These are phyloP conservation scores for Vitis vinifera DNA, from an alignment of 164 flowering plant species.

Conservation along the genomic window ASM3070453v1 NC_081811.1:26380001-26380500, in stretches of 20 bases:
- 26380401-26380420: conserved; percentile 52
- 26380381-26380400: not conserved
- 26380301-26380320: not conserved
- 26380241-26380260: conserved; percentile 64
- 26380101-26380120: conserved; percentile 51
- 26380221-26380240: conserved; percentile 85
- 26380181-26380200: conserved; percentile 51
- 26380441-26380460: conserved; percentile 42
- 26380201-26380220: conserved; percentile 79
- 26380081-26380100: conserved; percentile 63
- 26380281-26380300: conserved; percentile 35
- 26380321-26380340: not conserved
- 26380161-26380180: conserved; percentile 52
- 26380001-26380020: not conserved
- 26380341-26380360: not conserved
- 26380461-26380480: conserved; percentile 42
- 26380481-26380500: conserved; percentile 43
- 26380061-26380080: conserved; percentile 74
- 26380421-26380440: conserved; percentile 49
- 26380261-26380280: conserved; percentile 59
- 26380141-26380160: conserved; percentile 68
- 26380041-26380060: conserved; percentile 76
- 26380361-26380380: not conserved
- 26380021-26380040: not conserved
- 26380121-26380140: conserved; percentile 42